Evolutionary conservation across 2,329 filamentous ascomycete genomes (phyloP), one percentile per base, ranked within the genome.

Genomic region (Hypomyces rosellus): DNA sequence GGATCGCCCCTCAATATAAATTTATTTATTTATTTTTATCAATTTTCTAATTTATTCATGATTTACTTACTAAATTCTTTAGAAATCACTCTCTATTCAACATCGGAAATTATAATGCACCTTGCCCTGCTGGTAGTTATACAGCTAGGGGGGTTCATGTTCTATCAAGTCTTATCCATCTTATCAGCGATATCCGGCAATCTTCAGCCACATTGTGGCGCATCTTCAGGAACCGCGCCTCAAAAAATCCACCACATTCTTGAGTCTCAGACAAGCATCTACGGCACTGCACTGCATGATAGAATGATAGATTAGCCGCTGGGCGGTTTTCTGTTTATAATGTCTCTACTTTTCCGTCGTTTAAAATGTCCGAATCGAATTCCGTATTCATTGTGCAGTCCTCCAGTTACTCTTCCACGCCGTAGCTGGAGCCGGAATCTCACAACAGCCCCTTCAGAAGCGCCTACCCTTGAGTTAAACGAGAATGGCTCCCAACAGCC

Each of bases 321-420:
- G 34, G 14, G 36, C 3, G n/a, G 25, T 45, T 40, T 41, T 14
- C 39, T 39, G 18, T 45, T 43, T 33, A 48, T 34, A n/a, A 56
- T 56, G 54, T 46, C 50, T 41, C 42, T 50, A 38, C 22, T 46
- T 42, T 40, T 37, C 39, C 33, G 51, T n/a, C 37, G 50, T 36
- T 47, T 45, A 12, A 45, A 48, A 8, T 33, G 51, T 1, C 16
- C n/a, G n/a, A 55, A 39, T 33, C 15, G 42, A 34, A 18, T 30
- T 15, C 7, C 45, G 20, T 45, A 42, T 39, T 50, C 50, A 39
- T 40, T 47, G 44, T 53, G 39, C 37, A 46, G 36, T 7, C 22
- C 40, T 13, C 38, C 42, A 12, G 34, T 8, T 30, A 8, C 25
- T 30, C 25, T 30, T 30, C 8, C 25, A 30, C 25, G 9, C 18